phyloP scores from a whole-genome alignment of 495 filamentous ascomycete species.

The Oidiodendron maius region DNA sequence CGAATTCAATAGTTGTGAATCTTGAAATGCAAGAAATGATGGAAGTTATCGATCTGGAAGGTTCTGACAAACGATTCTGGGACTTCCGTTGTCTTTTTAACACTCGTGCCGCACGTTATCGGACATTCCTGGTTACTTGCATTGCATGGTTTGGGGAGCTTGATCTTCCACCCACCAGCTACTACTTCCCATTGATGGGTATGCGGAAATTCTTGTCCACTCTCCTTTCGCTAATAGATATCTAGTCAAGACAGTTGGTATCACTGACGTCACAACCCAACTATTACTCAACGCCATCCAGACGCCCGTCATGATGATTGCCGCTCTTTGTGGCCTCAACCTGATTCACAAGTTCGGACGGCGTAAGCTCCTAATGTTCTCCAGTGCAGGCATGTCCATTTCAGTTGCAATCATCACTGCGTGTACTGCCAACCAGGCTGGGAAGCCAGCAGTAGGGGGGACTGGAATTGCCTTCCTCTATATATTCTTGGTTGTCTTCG shows the following conservation, averaged over 20 bases:
- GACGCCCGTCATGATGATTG: slow-evolving; percentile 41
- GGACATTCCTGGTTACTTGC: slow-evolving; percentile 26
- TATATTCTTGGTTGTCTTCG: slow-evolving; percentile 51
- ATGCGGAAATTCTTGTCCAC: not conserved
- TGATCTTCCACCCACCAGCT: slow-evolving; percentile 28
- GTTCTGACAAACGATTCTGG: slow-evolving; percentile 60
- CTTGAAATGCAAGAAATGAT: slow-evolving; percentile 53
- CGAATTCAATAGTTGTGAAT: slow-evolving; percentile 37
- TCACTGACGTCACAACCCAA: slow-evolving; percentile 40
- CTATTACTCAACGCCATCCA: slow-evolving; percentile 52
- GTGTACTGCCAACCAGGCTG: slow-evolving; percentile 30
- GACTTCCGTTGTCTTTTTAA: slow-evolving; percentile 58
- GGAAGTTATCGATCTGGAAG: slow-evolving; percentile 44
- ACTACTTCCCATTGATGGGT: slow-evolving; percentile 3
- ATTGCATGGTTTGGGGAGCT: slow-evolving; percentile 20
- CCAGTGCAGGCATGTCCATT: slow-evolving; percentile 37
- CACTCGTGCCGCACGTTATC: slow-evolving; percentile 46
- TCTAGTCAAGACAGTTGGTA: slow-evolving; percentile 27
- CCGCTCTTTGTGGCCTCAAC: slow-evolving; percentile 43
- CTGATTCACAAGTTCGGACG: slow-evolving; percentile 48
- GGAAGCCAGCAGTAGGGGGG: slow-evolving; percentile 40
- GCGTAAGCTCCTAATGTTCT: slow-evolving; percentile 38
- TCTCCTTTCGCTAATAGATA: not conserved
- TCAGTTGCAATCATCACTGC: slow-evolving; percentile 44
- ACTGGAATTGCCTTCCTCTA: slow-evolving; percentile 52